Evolutionary conservation across 2,329 filamentous ascomycete species (phyloP).

Genomic region (Aspergillus sp.): DNA sequence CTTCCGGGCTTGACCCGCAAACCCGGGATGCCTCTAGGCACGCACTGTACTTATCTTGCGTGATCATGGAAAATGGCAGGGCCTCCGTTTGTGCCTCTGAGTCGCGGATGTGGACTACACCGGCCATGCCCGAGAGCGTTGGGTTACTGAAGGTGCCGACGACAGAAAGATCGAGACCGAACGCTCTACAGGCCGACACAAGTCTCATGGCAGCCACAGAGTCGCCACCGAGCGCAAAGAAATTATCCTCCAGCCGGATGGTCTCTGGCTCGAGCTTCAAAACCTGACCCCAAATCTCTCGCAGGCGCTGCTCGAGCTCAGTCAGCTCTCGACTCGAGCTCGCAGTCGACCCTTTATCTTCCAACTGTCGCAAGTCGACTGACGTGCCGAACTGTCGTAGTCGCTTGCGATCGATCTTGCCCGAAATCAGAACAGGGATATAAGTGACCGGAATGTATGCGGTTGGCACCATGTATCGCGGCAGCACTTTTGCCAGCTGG

Average conservation of each 20-base stretch:
- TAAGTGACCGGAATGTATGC: constrained; percentile 45
- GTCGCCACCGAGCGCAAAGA: constrained; percentile 38
- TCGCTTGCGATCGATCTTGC: constrained; percentile 46
- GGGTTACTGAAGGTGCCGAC: constrained; percentile 36
- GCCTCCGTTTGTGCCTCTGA: constrained; percentile 25
- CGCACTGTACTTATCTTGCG: constrained; percentile 32
- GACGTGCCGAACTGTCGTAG: constrained; percentile 35
- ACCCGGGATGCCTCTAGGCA: constrained; percentile 38
- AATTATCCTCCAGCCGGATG: constrained; percentile 40
- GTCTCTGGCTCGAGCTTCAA: constrained; percentile 29
- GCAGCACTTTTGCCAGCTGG: constrained; percentile 27
- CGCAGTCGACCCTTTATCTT: constrained; percentile 17
- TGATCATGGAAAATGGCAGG: constrained; percentile 31
- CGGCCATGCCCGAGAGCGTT: constrained; percentile 45
- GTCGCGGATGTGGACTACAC: constrained; percentile 28
- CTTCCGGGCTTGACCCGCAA: constrained; percentile 27
- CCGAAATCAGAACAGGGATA: constrained; percentile 45
- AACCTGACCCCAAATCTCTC: constrained; percentile 34
- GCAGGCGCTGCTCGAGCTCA: constrained; percentile 33
- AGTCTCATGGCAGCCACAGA: constrained; percentile 37
- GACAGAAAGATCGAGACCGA: constrained; percentile 36
- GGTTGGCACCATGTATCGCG: constrained; percentile 38
- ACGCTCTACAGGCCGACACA: constrained; percentile 29
- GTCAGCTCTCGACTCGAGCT: constrained; percentile 25
- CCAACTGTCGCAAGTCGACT: constrained; percentile 33